Evolutionary conservation across 106 monocot genomes (phyloP).

Genomic region (Ottelia alismoides): DNA sequence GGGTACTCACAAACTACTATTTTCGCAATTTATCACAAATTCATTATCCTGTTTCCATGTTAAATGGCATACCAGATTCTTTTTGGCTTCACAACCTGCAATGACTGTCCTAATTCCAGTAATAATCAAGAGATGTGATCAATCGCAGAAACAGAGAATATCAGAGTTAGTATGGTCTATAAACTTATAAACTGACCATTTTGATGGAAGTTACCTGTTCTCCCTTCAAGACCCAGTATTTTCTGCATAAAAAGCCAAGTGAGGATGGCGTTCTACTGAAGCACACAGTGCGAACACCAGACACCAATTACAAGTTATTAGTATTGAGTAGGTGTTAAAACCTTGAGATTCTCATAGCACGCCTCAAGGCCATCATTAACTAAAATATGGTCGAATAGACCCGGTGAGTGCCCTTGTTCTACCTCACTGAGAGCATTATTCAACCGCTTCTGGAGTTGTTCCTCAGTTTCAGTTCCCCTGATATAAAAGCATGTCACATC

Average conservation of each 20-base stretch:
- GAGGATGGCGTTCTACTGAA: not conserved
- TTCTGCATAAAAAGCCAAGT: slow-evolving; percentile 26
- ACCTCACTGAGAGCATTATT: slow-evolving; percentile 71
- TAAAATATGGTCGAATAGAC: slow-evolving; percentile 69
- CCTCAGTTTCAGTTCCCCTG: slow-evolving; percentile 95
- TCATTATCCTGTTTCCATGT: too few relatives aligned
- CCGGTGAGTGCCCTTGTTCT: slow-evolving; percentile 48
- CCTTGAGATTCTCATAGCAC: slow-evolving; percentile 78
- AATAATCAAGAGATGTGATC: too few relatives aligned
- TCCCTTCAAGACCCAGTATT: slow-evolving; percentile 45
- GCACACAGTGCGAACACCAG: not conserved
- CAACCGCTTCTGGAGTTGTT: slow-evolving; percentile 83
- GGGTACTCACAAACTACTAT: too few relatives aligned
- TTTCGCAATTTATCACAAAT: too few relatives aligned
- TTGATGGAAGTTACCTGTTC: slow-evolving; percentile 2
- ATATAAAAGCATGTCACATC: not conserved
- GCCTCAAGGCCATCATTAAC: slow-evolving; percentile 80
- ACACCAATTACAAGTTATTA: not conserved
- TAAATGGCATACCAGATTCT: too few relatives aligned
- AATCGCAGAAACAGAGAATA: too few relatives aligned
- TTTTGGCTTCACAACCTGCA: too few relatives aligned
- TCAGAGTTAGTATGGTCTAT: not conserved
- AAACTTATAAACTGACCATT: slow-evolving; percentile 27
- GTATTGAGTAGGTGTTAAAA: slow-evolving; percentile 3
- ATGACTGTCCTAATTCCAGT: too few relatives aligned